Conservation (phyloP, 352 stramenopile genomes). For the Phytopythium vexans region DNA sequence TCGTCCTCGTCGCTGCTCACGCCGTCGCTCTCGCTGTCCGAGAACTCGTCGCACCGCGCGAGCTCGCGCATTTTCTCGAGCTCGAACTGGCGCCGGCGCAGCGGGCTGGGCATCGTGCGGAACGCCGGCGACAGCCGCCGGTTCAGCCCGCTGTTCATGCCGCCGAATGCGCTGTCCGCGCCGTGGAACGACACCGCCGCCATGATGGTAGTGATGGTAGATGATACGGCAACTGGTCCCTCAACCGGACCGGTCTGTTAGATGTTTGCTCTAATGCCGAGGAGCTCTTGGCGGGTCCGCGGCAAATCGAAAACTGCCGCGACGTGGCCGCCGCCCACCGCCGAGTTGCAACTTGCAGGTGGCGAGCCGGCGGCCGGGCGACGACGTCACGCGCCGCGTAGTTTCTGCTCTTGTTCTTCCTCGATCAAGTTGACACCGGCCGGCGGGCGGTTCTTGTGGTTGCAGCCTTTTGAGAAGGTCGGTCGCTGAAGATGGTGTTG, state of each 20-base stretch:
- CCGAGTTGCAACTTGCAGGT: not conserved
- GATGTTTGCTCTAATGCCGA: too few species aligned
- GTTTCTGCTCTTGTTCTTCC: not conserved
- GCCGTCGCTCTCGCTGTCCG: conserved; percentile 76
- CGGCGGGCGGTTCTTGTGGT: not conserved
- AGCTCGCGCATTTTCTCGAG: conserved; percentile 68
- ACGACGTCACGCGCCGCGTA: not conserved
- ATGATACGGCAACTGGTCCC: too few species aligned
- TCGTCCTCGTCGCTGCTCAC: conserved; percentile 55
- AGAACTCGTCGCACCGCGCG: conserved; percentile 77
- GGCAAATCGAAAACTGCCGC: too few species aligned
- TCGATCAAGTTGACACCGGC: not conserved
- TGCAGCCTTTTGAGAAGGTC: too few species aligned
- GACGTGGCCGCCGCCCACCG: not conserved
- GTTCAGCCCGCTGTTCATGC: conserved; percentile 28
- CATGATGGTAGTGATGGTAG: conserved; percentile 19
- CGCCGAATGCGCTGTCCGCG: conserved; percentile 42
- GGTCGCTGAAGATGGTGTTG: too few species aligned
- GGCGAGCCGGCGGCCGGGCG: not conserved
- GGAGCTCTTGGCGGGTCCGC: too few species aligned
- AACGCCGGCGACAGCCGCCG: conserved; percentile 55
- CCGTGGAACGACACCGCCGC: conserved; percentile 58
- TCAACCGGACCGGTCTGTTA: too few species aligned
- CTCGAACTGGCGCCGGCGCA: conserved; percentile 46
- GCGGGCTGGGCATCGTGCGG: conserved; percentile 38